Conservation (phyloP, 2,329 filamentous ascomycete species). For the Xylaria hypoxylon region DNA sequence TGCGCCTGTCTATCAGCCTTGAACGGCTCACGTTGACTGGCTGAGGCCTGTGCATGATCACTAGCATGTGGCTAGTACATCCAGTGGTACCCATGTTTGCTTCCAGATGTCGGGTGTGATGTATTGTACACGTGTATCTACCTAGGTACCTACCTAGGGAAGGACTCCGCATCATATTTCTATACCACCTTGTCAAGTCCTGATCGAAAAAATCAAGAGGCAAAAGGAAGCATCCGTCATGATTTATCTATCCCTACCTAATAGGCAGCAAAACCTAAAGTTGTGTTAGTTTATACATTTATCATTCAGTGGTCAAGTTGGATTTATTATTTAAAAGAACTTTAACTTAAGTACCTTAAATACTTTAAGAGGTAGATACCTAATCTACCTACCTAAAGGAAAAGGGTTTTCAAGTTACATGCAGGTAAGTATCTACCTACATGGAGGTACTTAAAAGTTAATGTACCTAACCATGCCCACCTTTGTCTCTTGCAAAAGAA, state of each 20-base stretch:
- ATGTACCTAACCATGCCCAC: too few species aligned
- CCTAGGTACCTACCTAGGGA: too few species aligned
- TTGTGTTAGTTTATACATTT: not conserved
- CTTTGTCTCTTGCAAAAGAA: not conserved
- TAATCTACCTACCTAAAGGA: not conserved
- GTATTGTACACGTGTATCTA: not conserved
- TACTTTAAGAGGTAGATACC: not conserved
- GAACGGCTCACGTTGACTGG: conserved; percentile 32
- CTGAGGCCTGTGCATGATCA: conserved; percentile 28
- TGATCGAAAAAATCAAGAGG: not conserved
- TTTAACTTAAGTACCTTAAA: not conserved
- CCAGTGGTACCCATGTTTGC: not conserved
- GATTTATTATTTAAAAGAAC: not conserved
- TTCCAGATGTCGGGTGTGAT: not conserved
- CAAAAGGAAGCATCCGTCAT: not conserved
- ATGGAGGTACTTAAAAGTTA: not conserved
- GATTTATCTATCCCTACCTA: not conserved
- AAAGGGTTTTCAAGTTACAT: not conserved
- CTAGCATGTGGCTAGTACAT: conserved; percentile 22
- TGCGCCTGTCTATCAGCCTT: conserved; percentile 16
- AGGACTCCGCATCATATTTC: not conserved
- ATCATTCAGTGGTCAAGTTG: not conserved
- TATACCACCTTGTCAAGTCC: not conserved
- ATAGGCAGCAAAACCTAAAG: not conserved
- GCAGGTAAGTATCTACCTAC: not conserved